Evolutionary conservation across 2,329 filamentous ascomycete genomes (phyloP), one percentile per base, ranked within the genome.

Genomic region (Trichophyton simii): DNA sequence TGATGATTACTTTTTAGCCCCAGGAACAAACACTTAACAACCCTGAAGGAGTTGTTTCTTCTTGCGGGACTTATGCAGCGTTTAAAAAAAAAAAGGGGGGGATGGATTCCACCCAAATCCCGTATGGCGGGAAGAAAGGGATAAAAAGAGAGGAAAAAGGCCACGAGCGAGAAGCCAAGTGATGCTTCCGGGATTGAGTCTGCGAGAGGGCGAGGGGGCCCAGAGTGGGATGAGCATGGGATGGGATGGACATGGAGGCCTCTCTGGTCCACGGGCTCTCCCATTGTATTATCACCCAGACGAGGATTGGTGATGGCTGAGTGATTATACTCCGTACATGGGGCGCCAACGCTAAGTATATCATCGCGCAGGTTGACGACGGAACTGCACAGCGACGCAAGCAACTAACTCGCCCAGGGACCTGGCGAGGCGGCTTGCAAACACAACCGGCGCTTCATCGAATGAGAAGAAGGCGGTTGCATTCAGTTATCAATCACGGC

Each of bases 1-100:
- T 28, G 20, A 34, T 20, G 3, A 28, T 28, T 28, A 28, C 25
- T 28, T 7, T 28, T 50, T 55, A 55, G 50, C 50, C 50, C 41
- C 50, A 55, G 50, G 50, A 36, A 55, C 50, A 55, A 55, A 55
- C 50, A 55, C 28, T 55, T 55, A 55, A 36, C 50, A 55, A 55
- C 50, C 50, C 28, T 55, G 50, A 20, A 55, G 50, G 18, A 5
- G 50, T 55, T 55, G 50, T 36, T 55, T 55, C 28, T 55, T 36
- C 50, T 36, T 55, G 50, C 50, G 50, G 50, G 28, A 55, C 28
- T 34, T 36, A 55, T 36, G 50, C 50, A 55, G 50, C 50, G 50
- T 55, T 55, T 55, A 55, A 55, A 34, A 54, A 55, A 28, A 9
- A 1, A 34, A 22, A 2, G 28, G 50, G 15, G 50, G 25, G 5